Evolutionary conservation across 768 basidiomycete species (phyloP), one percentile per base, ranked within the genome.

Genomic region (Myochromella boudieri): DNA sequence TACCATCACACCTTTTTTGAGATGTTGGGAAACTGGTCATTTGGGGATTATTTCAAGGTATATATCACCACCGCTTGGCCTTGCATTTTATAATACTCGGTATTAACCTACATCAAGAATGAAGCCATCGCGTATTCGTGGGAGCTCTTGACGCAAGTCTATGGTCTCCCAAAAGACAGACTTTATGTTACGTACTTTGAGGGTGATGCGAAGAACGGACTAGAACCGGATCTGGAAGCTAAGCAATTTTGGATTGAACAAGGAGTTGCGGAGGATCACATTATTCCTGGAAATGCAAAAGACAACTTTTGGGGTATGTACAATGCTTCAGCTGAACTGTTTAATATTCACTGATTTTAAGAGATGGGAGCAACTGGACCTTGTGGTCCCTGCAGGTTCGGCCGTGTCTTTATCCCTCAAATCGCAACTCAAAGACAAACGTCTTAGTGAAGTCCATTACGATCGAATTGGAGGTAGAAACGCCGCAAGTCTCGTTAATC

Each of bases 11-110:
- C 92, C 1, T 95, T 95, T 71, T 99, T 99, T 61, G 97, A 99
- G 70, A 99, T 99, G 97, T 70, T 99, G 53, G 97, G 97, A 29
- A 99, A 99, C 67, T 99, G 97, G 97, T 97, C 95, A 3, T 99
- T 98, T 57, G 97, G 97, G 0, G 95, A 99, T 67, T 99, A 99
- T 74, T 99, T 99, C 84, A 99, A 99, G 82, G 95, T 82, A 42
- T 36, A 65, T 58, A n/a, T n/a, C n/a, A n/a, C n/a, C n/a, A n/a
- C n/a, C n/a, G n/a, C n/a, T n/a, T 20, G 11, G 36, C 36, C 27
- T 26, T 31, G 44, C 44, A 51, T 53, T 28, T 37, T 41, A 31
- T 39, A 39, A 49, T 31, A 46, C 36, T 28, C 34, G 12, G 27
- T 49, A 53, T 48, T 42, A 39, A 43, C 12, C 33, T 36, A 14